Conservation (phyloP, 495 filamentous ascomycete species). For the Aspergillus funiculosus region DNA sequence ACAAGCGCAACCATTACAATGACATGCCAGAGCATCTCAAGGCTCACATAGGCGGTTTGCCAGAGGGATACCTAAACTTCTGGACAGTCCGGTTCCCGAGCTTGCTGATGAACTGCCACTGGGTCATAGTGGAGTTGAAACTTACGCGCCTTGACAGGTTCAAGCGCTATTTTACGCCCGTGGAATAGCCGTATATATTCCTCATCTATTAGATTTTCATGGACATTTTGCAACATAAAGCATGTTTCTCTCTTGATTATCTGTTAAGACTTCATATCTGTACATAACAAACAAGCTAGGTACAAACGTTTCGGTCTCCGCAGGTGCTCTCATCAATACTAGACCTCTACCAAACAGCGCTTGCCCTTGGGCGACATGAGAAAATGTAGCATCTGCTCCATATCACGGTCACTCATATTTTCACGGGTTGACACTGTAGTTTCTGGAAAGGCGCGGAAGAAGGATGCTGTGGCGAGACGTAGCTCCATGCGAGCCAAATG, state of each 20-base stretch:
- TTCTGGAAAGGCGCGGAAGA: slow-evolving; percentile 30
- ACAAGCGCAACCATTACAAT: slow-evolving; percentile 93
- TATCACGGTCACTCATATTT: slow-evolving; percentile 41
- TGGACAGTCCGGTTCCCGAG: slow-evolving; percentile 80
- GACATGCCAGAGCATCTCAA: slow-evolving; percentile 79
- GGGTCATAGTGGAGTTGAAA: slow-evolving; percentile 58
- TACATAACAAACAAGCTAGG: too few relatives aligned
- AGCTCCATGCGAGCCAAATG: slow-evolving; percentile 36
- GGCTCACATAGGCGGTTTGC: slow-evolving; percentile 67
- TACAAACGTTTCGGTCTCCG: too few relatives aligned
- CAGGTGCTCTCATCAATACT: too few relatives aligned
- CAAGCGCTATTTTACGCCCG: slow-evolving; percentile 57
- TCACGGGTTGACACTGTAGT: slow-evolving; percentile 24
- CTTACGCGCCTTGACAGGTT: slow-evolving; percentile 68
- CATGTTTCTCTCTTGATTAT: too few relatives aligned
- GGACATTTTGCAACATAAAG: too few relatives aligned
- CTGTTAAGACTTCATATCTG: too few relatives aligned
- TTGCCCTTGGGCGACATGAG: slow-evolving; percentile 38
- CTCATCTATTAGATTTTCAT: too few relatives aligned
- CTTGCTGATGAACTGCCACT: slow-evolving; percentile 74
- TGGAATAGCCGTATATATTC: slow-evolving; percentile 8
- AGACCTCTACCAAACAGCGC: slow-evolving; percentile 45
- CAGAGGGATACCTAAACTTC: slow-evolving; percentile 80
- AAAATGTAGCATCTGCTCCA: slow-evolving; percentile 39
- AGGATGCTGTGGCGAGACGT: slow-evolving; percentile 28